Evolutionary conservation across 2,329 filamentous ascomycete genomes (phyloP).

Genomic region (Pestalotiopsis fici): DNA sequence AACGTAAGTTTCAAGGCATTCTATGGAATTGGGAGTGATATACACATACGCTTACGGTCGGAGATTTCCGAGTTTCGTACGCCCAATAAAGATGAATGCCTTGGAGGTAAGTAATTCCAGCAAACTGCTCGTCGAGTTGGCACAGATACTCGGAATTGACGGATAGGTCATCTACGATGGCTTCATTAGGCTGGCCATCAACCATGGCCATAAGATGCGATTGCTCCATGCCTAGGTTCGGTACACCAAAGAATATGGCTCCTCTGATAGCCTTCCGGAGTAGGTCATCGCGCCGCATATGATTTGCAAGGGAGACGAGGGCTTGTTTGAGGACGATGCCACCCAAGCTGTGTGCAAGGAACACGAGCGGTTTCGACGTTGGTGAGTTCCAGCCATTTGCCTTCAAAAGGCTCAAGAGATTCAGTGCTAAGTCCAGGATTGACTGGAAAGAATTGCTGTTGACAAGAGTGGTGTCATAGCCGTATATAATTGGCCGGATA

Average conservation of each 20-base stretch:
- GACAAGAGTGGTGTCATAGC: constrained; percentile 23
- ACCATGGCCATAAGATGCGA: constrained; percentile 19
- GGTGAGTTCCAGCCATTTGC: constrained; percentile 15
- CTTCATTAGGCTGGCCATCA: constrained; percentile 16
- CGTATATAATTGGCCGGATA: constrained; percentile 20
- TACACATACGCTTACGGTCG: constrained; percentile 17
- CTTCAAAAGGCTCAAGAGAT: constrained; percentile 17
- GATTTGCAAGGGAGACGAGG: constrained; percentile 15
- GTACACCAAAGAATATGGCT: constrained; percentile 24
- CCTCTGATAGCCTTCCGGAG: constrained; percentile 15
- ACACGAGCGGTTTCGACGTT: constrained; percentile 20
- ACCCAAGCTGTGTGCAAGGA: constrained; percentile 28
- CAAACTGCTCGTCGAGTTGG: constrained; percentile 16
- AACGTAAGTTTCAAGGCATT: not conserved
- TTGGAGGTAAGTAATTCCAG: constrained; percentile 8
- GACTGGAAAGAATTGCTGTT: constrained; percentile 21
- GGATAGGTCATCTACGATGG: constrained; percentile 15
- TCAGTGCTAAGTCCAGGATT: constrained; percentile 20
- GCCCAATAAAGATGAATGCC: constrained; percentile 17
- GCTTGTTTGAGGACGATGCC: constrained; percentile 25
- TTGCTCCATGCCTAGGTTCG: constrained; percentile 21
- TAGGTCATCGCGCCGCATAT: not conserved
- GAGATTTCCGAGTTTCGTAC: constrained; percentile 23
- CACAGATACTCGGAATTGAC: constrained; percentile 12
- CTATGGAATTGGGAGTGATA: not conserved